Percentiles rank a stretch among this genome's conserved stretches.
These are phyloP conservation scores for Aspergillus funiculosus DNA, from an alignment of 495 filamentous ascomycete genomes.

Conservation along the genomic window DNA sequence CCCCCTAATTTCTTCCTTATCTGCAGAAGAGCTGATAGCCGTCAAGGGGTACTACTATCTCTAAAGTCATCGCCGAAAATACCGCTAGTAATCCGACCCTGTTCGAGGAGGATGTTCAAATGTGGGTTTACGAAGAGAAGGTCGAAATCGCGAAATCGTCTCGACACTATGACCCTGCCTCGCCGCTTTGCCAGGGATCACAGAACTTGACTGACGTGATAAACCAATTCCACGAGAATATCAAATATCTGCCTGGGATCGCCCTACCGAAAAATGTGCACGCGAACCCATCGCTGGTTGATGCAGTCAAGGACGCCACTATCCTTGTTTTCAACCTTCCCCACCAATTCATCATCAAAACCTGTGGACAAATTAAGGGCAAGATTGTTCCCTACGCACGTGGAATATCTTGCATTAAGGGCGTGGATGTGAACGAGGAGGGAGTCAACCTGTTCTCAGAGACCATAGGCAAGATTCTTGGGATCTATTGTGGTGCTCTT, in stretches of 20 bases:
- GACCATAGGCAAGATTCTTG: slow-evolving; percentile 79
- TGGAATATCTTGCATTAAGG: slow-evolving; percentile 97
- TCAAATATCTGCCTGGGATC: slow-evolving; percentile 91
- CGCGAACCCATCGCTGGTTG: slow-evolving; percentile 80
- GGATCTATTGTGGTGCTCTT: slow-evolving; percentile 95
- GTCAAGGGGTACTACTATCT: slow-evolving; percentile 83
- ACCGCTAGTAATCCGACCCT: slow-evolving; percentile 65
- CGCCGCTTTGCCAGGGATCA: slow-evolving; percentile 51
- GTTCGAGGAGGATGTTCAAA: slow-evolving; percentile 85
- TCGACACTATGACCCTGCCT: slow-evolving; percentile 52
- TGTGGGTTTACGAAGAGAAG: slow-evolving; percentile 96
- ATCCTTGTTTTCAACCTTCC: slow-evolving; percentile 96
- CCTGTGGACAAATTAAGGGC: slow-evolving; percentile 78
- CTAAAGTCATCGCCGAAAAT: slow-evolving; percentile 95
- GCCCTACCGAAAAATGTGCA: slow-evolving; percentile 77
- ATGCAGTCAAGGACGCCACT: slow-evolving; percentile 73
- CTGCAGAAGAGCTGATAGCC: neutral
- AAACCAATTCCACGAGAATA: slow-evolving; percentile 90
- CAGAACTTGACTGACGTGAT: slow-evolving; percentile 87
- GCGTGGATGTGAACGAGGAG: slow-evolving; percentile 79
- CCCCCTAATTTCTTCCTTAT: neutral
- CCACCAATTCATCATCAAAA: slow-evolving; percentile 91
- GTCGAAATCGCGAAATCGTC: slow-evolving; percentile 63
- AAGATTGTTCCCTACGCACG: slow-evolving; percentile 87
- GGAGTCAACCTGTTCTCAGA: slow-evolving; percentile 89